Base-by-base conservation (phyloP, 2,329 filamentous ascomycete genomes). In the Pseudogymnoascus sp. region DNA sequence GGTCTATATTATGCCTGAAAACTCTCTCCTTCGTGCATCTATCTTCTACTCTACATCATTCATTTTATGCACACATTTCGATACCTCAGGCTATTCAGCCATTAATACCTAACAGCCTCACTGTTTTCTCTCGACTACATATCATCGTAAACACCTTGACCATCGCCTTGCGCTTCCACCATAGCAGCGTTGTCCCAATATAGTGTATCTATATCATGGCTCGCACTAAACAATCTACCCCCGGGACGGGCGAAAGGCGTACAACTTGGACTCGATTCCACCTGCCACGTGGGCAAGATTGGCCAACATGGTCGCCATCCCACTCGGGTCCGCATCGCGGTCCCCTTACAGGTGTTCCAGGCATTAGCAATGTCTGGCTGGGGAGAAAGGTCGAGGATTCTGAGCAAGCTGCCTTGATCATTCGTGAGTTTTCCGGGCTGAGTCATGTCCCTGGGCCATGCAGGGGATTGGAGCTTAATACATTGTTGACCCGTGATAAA, bases 311-410 rank as follows among this genome's bases (percentile, higher is more conserved):
- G 65, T 69, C n/a, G 66, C 67, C 2, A 25, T 66, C 25, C 66
- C 66, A 9, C 65, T 62, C 63, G 68, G 63, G 66, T 68, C 18
- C 42, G 18, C 42, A 43, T 43, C 42, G 42, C 42, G 42, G 42
- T 1, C 42, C 42, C 5, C 42, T 46, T 46, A 8, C 21, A 14
- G 21, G 12, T 14, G 42, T 46, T 5, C 21, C 14, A 14, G 42
- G 42, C 11, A 46, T 46, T 12, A n/a, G 8, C 4, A 7, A 79
- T 64, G 78, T 76, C 0, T 68, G 75, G 64, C 67, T 62, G n/a
- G 64, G 65, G 56, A 69, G 64, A 37, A 75, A 73, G 62, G 60
- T 70, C 9, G 66, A 38, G 3, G 43, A 65, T 14, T 69, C 67
- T 11, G 63, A 61, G 14, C 61, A 74, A 49, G 69, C 68, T 25